Evolutionary conservation across 2,329 filamentous ascomycete genomes (phyloP).

Genomic region (Botrytis elliptica): DNA sequence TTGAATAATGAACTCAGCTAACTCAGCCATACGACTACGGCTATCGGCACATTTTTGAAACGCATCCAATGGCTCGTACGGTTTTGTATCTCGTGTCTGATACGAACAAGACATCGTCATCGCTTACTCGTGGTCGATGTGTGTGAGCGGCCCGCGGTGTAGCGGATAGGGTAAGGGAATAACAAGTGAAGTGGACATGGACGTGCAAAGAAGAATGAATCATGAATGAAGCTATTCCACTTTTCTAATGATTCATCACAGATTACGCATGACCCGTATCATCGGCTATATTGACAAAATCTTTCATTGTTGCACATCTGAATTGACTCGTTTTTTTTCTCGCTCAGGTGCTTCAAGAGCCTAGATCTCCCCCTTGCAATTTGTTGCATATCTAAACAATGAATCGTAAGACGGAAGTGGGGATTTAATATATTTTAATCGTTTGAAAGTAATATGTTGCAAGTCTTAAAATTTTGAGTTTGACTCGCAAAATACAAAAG

Average conservation of each 20-base stretch:
- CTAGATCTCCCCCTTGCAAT: too few species aligned
- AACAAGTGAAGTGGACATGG: not conserved
- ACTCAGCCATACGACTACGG: too few species aligned
- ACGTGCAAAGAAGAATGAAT: not conserved
- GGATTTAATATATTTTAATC: not conserved
- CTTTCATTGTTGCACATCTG: not conserved
- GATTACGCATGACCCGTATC: not conserved
- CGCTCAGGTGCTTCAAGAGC: not conserved
- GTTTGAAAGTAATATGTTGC: not conserved
- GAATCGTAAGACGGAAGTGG: not conserved
- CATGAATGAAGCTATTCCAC: not conserved
- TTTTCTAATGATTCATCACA: not conserved
- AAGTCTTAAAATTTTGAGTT: not conserved
- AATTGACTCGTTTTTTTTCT: not conserved
- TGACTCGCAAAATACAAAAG: not conserved
- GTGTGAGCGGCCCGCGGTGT: not conserved
- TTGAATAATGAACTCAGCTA: not conserved
- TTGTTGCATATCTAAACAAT: not conserved
- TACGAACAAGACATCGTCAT: not conserved
- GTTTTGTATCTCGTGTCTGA: not conserved
- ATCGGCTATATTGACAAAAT: not conserved
- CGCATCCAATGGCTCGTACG: too few species aligned
- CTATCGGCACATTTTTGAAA: not conserved
- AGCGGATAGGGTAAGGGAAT: not conserved
- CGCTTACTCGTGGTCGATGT: not conserved